A percentile compares a stretch with the other conserved stretches of the same genome.
phyloP scores from a whole-genome alignment of 257 asterid genomes.

The Mentha longifolia region DNA sequence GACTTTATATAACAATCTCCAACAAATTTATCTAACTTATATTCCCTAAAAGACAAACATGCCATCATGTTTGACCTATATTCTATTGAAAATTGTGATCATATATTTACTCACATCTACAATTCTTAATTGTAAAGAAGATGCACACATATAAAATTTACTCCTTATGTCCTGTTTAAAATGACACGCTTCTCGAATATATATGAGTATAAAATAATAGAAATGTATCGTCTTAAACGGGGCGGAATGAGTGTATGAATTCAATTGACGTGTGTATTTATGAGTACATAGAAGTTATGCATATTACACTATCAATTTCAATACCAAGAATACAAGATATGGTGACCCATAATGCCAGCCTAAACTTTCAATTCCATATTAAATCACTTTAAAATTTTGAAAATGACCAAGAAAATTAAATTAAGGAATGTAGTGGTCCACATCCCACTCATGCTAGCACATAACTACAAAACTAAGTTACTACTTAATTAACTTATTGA shows the following conservation, averaged over 20 bases:
- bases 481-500: background rate
- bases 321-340: slow-evolving; percentile 24
- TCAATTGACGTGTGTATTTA: too few relatives aligned
- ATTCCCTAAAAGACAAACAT: slow-evolving; percentile 26
- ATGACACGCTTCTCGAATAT: too few relatives aligned
- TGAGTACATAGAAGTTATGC: too few relatives aligned
- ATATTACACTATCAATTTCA: slow-evolving; percentile 15
- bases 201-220: too few relatives aligned
- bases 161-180: too few relatives aligned
- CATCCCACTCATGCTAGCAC: slow-evolving; percentile 28
- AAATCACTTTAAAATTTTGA: slow-evolving; percentile 26
- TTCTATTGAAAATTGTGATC: background rate
- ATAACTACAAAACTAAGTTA: slow-evolving; percentile 12
- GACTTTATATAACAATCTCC: slow-evolving; percentile 8
- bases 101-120: background rate
- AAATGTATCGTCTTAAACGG: too few relatives aligned
- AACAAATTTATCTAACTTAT: background rate
- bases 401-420: slow-evolving; percentile 16
- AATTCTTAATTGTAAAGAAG: background rate
- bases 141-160: too few relatives aligned
- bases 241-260: too few relatives aligned
- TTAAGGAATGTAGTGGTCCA: slow-evolving; percentile 32
- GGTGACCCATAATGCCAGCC: slow-evolving; percentile 36
- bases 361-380: slow-evolving; percentile 9
- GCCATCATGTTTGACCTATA: slow-evolving; percentile 35